phyloP scores from a whole-genome alignment of 805 yeast species.

The Saturnispora zaruensis region DNA sequence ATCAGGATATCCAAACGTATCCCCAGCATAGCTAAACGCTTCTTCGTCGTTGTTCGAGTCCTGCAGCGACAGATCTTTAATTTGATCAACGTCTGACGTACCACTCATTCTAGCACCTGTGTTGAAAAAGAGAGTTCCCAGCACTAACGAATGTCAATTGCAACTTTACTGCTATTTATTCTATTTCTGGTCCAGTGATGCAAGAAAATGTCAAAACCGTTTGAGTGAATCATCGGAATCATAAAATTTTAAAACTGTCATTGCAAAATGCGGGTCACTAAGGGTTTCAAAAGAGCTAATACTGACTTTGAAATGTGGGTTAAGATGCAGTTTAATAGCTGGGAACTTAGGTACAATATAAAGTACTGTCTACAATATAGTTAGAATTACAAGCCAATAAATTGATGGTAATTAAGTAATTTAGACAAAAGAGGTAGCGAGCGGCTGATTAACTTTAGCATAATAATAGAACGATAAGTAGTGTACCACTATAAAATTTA shows the following conservation, averaged over 20 bases:
- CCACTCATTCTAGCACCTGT: background rate
- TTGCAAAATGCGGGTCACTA: background rate
- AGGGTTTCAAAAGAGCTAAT: background rate
- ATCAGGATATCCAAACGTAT: constrained; percentile 8
- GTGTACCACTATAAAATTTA: too few species aligned
- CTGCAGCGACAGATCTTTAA: background rate
- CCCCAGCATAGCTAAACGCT: background rate
- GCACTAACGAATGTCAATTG: too few species aligned
- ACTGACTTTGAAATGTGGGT: too few species aligned
- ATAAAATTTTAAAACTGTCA: background rate
- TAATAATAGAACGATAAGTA: background rate
- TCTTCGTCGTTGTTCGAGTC: background rate
- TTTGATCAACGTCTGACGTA: background rate
- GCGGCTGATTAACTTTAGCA: background rate
- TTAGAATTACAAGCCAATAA: too few species aligned
- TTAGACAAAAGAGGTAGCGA: background rate
- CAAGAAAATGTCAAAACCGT: background rate
- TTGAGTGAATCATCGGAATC: background rate
- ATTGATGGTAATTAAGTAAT: background rate
- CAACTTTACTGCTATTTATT: background rate
- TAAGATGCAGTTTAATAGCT: too few species aligned
- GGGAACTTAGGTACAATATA: too few species aligned
- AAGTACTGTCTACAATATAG: too few species aligned
- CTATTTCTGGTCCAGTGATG: background rate
- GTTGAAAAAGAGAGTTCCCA: background rate